These are phyloP conservation scores for Aspergillus bertholletiae DNA, from an alignment of 495 filamentous ascomycete species.

Conservation along the genomic window DNA sequence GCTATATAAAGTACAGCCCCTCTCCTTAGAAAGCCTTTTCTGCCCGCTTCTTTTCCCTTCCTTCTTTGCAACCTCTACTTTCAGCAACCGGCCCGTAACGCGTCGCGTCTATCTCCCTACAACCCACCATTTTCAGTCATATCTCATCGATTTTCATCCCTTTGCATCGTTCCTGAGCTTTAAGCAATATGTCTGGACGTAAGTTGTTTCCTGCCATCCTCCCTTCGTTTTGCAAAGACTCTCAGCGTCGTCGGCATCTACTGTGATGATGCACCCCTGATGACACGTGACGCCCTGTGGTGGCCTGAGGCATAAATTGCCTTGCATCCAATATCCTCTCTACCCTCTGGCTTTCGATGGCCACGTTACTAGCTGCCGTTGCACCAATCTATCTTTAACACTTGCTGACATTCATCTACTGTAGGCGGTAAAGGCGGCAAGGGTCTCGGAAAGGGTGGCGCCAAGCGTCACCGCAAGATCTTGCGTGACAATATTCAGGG, in stretches of 20 bases:
- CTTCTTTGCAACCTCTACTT: slow-evolving; percentile 15
- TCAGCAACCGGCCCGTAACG: slow-evolving; percentile 16
- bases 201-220: slow-evolving; percentile 47
- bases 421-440: slow-evolving; percentile 89
- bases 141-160: slow-evolving; percentile 24
- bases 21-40: slow-evolving; percentile 9
- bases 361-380: neutral
- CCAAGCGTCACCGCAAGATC: slow-evolving; percentile 99
- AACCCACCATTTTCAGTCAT: slow-evolving; percentile 22
- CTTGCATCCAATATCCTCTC: slow-evolving; percentile 16
- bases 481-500: slow-evolving; percentile 98
- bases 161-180: slow-evolving; percentile 14
- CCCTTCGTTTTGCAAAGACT: slow-evolving; percentile 8
- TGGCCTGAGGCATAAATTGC: neutral
- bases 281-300: slow-evolving; percentile 13
- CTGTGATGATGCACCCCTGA: slow-evolving; percentile 1
- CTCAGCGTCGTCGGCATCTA: neutral
- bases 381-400: no score
- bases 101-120: slow-evolving; percentile 14
- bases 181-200: slow-evolving; percentile 90
- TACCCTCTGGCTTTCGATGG: neutral
- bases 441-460: slow-evolving; percentile 84
- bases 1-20: slow-evolving; percentile 32
- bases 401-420: neutral
- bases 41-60: slow-evolving; percentile 15